Evolutionary conservation across 176 grass and related monocot genomes (phyloP), one percentile per base, ranked within the genome.

Genomic region (Triticum timopheevii): DNA sequence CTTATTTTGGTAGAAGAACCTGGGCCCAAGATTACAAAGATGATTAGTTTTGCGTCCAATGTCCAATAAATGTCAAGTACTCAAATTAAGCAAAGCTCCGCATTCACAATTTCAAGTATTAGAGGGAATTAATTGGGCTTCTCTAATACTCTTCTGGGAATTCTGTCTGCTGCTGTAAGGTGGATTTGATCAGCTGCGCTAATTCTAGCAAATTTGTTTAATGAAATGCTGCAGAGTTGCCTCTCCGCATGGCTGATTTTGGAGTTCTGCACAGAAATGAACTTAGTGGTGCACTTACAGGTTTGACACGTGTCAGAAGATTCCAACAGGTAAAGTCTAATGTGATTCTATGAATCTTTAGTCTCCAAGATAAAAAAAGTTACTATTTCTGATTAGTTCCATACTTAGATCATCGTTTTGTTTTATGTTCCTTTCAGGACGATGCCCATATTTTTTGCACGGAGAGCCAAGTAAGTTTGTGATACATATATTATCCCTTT

Each of bases 381-480:
- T 80, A 34, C 56, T 16, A 16, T 56, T 75, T 81, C 22, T 58
- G 20, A 25, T 74, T 65, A 61, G 13, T 27, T 84, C 69, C 23
- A 69, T 81, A 17, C 11, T 71, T 70, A 76, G 22, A 69, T 12
- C 13, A 66, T 71, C 8, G 3, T 72, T 82, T 24, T 50, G 7
- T 8, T 73, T 28, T 27, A 25, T 33, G 13, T 87, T 87, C 67
- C 25, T 61, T 87, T 83, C 90, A 99, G 97, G 94, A 99, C 1
- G 97, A 99, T 93, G 94, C 97, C 71, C 97, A 99, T 80, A 99
- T 99, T 80, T 99, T 99, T 83, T 99, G 97, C 69, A 90, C 80
- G 85, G 97, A 99, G 85, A 93, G 79, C 71, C 97, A 99, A 92
- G 97, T 99, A 84, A 82, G 84, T 78, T 82, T 78, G 80, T 73